Conservation (phyloP, 164 flowering plant genomes). For the Annona cherimola region DNA sequence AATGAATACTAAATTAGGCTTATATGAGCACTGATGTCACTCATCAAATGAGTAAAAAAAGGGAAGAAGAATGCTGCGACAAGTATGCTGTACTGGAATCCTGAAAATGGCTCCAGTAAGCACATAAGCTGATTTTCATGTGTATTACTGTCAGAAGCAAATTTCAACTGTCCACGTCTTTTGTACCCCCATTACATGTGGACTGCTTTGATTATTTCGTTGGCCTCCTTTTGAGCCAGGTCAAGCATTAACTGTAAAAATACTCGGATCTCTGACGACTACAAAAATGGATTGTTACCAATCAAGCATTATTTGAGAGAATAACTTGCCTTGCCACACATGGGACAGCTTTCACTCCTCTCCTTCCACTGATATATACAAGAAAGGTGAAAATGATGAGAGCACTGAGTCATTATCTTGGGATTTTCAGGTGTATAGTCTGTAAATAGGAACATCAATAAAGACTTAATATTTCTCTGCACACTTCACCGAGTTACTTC, state of each 20-base stretch:
- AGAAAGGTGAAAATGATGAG: constrained; percentile 92
- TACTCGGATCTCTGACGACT: background rate
- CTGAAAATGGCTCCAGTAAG: background rate
- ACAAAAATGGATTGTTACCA: background rate
- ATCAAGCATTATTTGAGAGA: background rate
- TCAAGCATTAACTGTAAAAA: background rate
- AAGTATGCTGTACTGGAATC: background rate
- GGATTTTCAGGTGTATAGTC: constrained; percentile 90
- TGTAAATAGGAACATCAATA: constrained; percentile 26
- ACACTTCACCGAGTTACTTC: background rate
- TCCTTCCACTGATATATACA: constrained; percentile 99
- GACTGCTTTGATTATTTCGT: background rate
- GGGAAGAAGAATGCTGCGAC: background rate
- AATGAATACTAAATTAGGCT: background rate
- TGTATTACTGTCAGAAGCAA: background rate
- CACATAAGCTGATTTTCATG: background rate
- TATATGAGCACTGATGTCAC: background rate
- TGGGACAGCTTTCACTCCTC: constrained; percentile 94
- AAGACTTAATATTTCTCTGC: background rate
- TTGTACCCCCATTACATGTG: background rate
- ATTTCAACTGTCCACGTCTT: background rate
- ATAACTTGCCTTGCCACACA: constrained; percentile 82
- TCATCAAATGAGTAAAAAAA: background rate
- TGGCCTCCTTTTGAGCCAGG: background rate
- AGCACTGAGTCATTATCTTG: constrained; percentile 76